These are phyloP conservation scores for Closterium sp. DNA, from an alignment of 139 green algal genomes.

Conservation along the genomic window DNA sequence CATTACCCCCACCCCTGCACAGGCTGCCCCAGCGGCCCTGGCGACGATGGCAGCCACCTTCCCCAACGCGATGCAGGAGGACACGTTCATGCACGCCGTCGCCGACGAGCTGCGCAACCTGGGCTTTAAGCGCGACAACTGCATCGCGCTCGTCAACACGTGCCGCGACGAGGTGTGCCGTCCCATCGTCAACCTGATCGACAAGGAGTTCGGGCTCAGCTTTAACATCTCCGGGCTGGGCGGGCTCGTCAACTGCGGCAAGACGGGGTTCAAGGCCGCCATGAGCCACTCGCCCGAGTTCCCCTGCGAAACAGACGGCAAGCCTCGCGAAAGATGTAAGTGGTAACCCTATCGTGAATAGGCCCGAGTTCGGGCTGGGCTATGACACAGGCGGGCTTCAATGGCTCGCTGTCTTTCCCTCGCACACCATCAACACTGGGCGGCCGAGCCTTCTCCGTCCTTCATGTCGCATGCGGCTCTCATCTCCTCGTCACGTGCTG, in stretches of 20 bases:
- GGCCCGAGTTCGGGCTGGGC: too few relatives aligned
- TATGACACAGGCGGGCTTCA: too few relatives aligned
- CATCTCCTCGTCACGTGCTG: too few relatives aligned
- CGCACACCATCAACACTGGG: too few relatives aligned
- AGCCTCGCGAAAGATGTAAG: constrained; percentile 21
- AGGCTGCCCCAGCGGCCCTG: background rate
- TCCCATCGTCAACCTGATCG: background rate
- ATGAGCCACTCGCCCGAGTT: constrained; percentile 56
- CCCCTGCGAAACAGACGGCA: constrained; percentile 1
- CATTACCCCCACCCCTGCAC: background rate
- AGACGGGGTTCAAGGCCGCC: background rate
- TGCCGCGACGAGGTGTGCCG: constrained; percentile 69
- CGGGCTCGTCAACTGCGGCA: constrained; percentile 68
- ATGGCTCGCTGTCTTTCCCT: too few relatives aligned
- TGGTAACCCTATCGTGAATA: too few relatives aligned
- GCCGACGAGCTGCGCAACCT: background rate
- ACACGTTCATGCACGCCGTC: background rate
- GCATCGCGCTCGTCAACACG: background rate
- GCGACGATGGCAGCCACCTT: background rate
- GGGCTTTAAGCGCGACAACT: background rate
- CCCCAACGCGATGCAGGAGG: background rate
- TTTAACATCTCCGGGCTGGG: constrained; percentile 11
- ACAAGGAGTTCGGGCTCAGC: background rate
- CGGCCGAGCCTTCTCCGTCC: too few relatives aligned
- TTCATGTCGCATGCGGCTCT: too few relatives aligned